A percentile compares a stretch with the other conserved stretches of the same genome.
Evolutionary conservation across 2,329 filamentous ascomycete species (phyloP).

Genomic region (Fusarium tupiense): DNA sequence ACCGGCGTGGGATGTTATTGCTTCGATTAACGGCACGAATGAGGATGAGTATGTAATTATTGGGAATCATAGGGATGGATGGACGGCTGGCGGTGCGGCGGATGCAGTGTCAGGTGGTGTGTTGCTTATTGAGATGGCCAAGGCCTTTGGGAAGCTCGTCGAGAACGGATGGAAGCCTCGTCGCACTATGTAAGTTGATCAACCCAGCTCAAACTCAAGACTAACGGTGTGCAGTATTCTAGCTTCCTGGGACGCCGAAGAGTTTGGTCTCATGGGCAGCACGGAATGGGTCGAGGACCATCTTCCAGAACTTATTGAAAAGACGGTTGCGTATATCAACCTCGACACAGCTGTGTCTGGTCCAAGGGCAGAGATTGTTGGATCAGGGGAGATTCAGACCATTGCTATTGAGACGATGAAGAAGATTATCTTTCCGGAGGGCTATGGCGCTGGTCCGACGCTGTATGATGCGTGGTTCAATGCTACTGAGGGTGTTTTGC

Average conservation of each 20-base stretch:
- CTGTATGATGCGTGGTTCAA: slow-evolving; percentile 36
- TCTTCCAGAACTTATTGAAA: slow-evolving; percentile 15
- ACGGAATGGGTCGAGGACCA: slow-evolving; percentile 30
- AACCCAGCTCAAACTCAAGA: fast-evolving
- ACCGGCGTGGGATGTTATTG: slow-evolving; percentile 49
- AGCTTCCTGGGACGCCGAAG: slow-evolving; percentile 27
- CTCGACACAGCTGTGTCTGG: slow-evolving; percentile 60
- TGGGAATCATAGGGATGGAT: slow-evolving; percentile 64
- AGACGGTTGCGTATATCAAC: slow-evolving; percentile 55
- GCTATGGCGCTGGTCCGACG: slow-evolving; percentile 16
- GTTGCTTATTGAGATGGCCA: slow-evolving; percentile 59
- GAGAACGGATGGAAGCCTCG: slow-evolving; percentile 61
- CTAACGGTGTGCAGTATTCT: slow-evolving; percentile 7
- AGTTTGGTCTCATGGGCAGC: slow-evolving; percentile 30
- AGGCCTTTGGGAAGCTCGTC: slow-evolving; percentile 58
- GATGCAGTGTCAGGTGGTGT: slow-evolving; percentile 63
- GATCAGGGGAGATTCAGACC: slow-evolving; percentile 33
- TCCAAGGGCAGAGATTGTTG: slow-evolving; percentile 49
- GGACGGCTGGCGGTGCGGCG: slow-evolving; percentile 62
- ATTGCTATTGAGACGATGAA: slow-evolving; percentile 38
- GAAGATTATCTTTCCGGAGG: slow-evolving; percentile 31
- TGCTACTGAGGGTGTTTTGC: slow-evolving; percentile 24
- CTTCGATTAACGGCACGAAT: slow-evolving; percentile 53
- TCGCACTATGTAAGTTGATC: slow-evolving; percentile 52
- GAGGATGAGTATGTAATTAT: slow-evolving; percentile 56